A percentile compares a stretch with the other conserved stretches of the same genome.
These are phyloP conservation scores for Erigeron philadelphicus DNA, from an alignment of 140 eudicot species.

Conservation along the genomic window DNA sequence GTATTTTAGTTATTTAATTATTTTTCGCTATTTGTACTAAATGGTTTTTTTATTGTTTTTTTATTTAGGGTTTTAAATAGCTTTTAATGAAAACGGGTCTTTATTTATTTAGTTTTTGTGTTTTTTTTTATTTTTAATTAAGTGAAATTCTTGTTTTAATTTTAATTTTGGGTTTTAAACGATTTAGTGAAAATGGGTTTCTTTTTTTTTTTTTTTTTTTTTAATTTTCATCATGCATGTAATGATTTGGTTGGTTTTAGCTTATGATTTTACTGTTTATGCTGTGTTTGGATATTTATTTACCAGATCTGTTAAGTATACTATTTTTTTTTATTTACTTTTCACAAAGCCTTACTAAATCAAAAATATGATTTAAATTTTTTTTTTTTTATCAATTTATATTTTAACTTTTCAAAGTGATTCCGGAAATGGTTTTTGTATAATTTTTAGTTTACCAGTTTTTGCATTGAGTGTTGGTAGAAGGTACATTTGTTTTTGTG, in stretches of 20 bases:
- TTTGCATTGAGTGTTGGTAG: background rate
- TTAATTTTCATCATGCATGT: too few species aligned
- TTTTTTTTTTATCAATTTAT: background rate
- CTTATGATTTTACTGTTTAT: constrained; percentile 13
- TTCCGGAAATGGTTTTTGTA: background rate
- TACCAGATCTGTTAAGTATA: constrained; percentile 1
- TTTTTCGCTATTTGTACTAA: too few species aligned
- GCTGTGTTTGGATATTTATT: constrained; percentile 8
- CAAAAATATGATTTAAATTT: too few species aligned
- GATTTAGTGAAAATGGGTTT: background rate
- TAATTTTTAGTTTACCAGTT: background rate
- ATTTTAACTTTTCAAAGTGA: background rate
- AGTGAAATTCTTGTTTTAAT: background rate
- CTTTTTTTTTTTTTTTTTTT: background rate
- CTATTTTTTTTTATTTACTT: background rate
- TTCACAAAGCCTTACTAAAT: too few species aligned
- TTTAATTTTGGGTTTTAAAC: background rate
- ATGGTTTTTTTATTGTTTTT: too few species aligned
- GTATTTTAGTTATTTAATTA: too few species aligned
- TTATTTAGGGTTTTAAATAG: too few species aligned
- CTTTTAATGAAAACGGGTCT: too few species aligned
- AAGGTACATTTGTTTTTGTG: background rate
- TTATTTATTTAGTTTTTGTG: too few species aligned
- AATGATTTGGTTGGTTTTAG: background rate
- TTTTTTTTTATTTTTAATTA: too few species aligned